Percentiles rank a stretch among this genome's conserved stretches.
Conservation (phyloP, 148 eudicot species). For the Rhododendron ovatum region DNA sequence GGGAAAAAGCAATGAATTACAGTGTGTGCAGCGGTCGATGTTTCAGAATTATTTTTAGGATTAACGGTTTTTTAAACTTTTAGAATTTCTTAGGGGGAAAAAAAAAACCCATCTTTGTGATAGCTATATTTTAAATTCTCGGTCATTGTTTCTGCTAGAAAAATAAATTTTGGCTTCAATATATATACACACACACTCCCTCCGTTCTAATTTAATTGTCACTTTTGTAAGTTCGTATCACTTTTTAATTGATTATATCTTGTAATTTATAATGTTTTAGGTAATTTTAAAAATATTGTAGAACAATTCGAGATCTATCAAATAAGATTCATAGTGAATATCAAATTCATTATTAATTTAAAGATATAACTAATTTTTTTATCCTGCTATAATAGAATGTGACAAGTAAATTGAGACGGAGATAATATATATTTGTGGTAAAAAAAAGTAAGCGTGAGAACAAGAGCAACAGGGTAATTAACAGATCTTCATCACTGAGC, state of each 20-base stretch:
- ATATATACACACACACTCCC: too few relatives aligned
- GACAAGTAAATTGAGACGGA: too few relatives aligned
- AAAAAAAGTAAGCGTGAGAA: background rate
- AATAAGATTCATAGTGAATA: too few relatives aligned
- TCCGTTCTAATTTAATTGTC: too few relatives aligned
- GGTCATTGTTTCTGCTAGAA: background rate
- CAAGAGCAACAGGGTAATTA: background rate
- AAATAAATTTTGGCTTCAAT: background rate
- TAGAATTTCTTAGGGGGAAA: background rate
- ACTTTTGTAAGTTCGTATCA: too few relatives aligned
- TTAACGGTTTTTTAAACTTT: background rate
- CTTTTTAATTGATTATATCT: too few relatives aligned
- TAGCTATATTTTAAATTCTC: background rate
- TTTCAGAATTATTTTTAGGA: background rate
- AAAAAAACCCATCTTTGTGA: background rate
- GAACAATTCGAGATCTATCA: too few relatives aligned
- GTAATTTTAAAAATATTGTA: too few relatives aligned
- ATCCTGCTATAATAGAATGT: too few relatives aligned
- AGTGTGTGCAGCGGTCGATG: background rate
- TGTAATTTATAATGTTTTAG: too few relatives aligned
- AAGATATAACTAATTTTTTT: too few relatives aligned
- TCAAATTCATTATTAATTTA: too few relatives aligned
- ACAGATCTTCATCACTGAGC: constrained; percentile 4
- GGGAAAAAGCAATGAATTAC: background rate
- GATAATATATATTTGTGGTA: background rate